phyloP scores from a whole-genome alignment of 495 filamentous ascomycete species.

The Podospora pseudopauciseta region DNA sequence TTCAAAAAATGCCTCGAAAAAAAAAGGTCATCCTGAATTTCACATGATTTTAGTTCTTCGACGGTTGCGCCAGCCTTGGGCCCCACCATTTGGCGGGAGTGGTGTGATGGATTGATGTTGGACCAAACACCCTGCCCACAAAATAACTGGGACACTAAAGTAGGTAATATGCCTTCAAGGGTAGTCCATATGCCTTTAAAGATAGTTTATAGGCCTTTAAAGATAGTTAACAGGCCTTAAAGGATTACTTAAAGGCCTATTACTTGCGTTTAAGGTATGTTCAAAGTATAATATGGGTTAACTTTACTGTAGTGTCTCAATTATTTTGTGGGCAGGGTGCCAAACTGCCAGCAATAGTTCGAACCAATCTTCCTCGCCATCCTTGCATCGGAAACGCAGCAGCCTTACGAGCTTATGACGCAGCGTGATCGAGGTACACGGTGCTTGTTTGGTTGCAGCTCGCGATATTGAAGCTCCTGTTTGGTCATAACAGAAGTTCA shows the following conservation, averaged over 20 bases:
- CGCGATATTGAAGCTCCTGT: neutral
- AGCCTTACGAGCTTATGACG: conserved; percentile 22
- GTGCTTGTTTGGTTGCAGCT: neutral
- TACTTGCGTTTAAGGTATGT: too few species aligned
- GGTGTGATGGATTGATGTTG: conserved; percentile 8
- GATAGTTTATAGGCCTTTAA: too few species aligned
- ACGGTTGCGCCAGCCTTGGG: neutral
- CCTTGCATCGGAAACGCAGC: conserved; percentile 1
- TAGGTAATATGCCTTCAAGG: too few species aligned
- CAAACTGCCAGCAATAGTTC: conserved; percentile 2
- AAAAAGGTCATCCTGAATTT: neutral
- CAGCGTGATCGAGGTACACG: conserved; percentile 1
- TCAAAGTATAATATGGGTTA: too few species aligned
- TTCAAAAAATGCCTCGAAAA: neutral
- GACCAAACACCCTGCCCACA: too few species aligned
- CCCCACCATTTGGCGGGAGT: neutral
- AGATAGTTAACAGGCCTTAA: too few species aligned
- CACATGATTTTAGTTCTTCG: neutral
- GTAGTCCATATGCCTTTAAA: too few species aligned
- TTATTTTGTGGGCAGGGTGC: neutral
- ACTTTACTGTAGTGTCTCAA: too few species aligned
- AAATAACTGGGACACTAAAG: too few species aligned
- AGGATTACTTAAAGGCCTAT: too few species aligned
- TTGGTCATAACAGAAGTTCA: neutral
- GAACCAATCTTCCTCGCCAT: neutral